Evolutionary conservation across 2,329 filamentous ascomycete species (phyloP).

Genomic region (Apiospora pterosperma): DNA sequence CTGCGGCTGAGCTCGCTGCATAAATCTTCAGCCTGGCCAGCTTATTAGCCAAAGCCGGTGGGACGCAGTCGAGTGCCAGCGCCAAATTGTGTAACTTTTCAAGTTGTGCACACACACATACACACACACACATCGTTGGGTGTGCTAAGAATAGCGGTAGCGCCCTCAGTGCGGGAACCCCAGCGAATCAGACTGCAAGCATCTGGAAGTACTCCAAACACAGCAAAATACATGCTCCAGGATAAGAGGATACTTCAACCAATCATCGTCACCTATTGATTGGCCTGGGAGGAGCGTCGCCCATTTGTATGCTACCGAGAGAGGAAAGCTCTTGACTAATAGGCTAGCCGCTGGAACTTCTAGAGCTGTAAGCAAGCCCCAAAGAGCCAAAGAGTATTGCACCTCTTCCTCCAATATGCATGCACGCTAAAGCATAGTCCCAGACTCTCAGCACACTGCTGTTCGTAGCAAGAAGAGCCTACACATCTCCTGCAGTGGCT

Average conservation of each 20-base stretch:
- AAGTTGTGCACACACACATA: neutral
- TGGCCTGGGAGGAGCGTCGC: neutral
- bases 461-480: neutral
- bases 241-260: neutral
- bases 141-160: constrained; percentile 13
- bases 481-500: neutral
- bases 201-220: neutral
- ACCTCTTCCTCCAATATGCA: neutral
- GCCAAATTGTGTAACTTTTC: neutral
- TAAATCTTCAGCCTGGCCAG: neutral
- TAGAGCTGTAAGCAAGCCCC: neutral
- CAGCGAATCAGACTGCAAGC: neutral
- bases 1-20: neutral
- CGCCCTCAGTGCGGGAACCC: constrained; percentile 5
- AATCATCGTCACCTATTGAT: neutral
- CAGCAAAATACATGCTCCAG: neutral
- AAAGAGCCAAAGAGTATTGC: no score
- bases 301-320: neutral
- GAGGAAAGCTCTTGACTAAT: neutral
- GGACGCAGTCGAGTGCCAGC: neutral
- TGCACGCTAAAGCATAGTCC: neutral
- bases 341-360: neutral
- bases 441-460: neutral
- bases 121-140: constrained; percentile 4
- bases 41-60: neutral